A percentile compares a stretch with the other conserved stretches of the same genome.
Conservation (phyloP, 768 basidiomycete species). For the Exidia glandulosa region DNA sequence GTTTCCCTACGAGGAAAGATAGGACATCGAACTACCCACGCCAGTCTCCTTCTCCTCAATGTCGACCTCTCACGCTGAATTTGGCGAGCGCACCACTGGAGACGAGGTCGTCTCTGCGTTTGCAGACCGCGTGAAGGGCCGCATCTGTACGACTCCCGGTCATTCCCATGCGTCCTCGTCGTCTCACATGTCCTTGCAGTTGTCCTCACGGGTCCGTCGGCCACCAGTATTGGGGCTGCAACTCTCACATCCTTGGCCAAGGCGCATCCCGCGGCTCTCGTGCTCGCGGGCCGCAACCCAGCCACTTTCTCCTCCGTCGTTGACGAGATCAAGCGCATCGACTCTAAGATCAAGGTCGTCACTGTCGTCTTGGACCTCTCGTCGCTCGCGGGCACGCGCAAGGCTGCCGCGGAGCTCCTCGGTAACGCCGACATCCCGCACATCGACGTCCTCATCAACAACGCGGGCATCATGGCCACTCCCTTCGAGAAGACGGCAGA, state of each 20-base stretch:
- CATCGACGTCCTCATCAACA: slow-evolving; percentile 4
- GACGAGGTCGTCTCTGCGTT: not conserved
- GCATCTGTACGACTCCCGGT: not conserved
- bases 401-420: slow-evolving; percentile 1
- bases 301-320: not conserved
- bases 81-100: not conserved
- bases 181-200: not conserved
- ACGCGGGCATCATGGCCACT: slow-evolving; percentile 1
- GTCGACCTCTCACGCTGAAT: not conserved
- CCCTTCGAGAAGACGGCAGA: not conserved
- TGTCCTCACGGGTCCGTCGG: not conserved
- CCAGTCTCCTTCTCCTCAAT: no score
- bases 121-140: not conserved
- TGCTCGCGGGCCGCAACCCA: not conserved
- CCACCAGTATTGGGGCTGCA: not conserved
- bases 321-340: not conserved
- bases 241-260: not conserved
- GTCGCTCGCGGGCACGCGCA: not conserved
- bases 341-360: not conserved
- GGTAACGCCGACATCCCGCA: not conserved
- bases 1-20: no score
- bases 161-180: not conserved
- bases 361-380: not conserved
- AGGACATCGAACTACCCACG: no score
- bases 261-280: not conserved